These are phyloP conservation scores for Ormosia emarginata DNA, from an alignment of 306 rosid genomes.

Conservation along the genomic window DNA sequence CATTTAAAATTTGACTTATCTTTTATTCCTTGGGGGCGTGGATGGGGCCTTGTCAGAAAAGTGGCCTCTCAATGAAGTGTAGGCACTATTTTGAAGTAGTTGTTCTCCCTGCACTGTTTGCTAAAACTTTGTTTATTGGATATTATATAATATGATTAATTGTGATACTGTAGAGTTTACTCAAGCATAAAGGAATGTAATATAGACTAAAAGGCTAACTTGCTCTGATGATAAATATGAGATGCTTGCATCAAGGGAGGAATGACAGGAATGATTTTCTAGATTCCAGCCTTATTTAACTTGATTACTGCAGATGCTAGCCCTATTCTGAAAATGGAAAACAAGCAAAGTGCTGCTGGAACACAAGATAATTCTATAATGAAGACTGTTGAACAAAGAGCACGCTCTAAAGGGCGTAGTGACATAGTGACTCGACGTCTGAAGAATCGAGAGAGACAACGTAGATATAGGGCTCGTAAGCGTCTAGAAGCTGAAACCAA, in stretches of 20 bases:
- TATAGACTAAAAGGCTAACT: constrained; percentile 3
- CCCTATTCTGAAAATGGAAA: constrained; percentile 52
- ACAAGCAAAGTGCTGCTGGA: constrained; percentile 39
- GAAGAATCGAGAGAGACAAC: constrained; percentile 91
- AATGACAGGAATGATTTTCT: constrained; percentile 8
- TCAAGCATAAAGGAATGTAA: background rate
- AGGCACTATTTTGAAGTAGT: background rate
- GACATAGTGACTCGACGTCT: constrained; percentile 64
- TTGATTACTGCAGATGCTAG: constrained; percentile 46
- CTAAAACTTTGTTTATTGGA: background rate
- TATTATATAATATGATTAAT: background rate
- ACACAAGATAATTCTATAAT: constrained; percentile 45
- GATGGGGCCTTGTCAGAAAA: background rate
- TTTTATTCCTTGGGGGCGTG: background rate
- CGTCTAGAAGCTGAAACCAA: constrained; percentile 69
- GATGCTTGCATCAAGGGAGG: constrained; percentile 1
- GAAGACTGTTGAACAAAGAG: constrained; percentile 52
- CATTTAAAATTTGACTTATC: background rate
- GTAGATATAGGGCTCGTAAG: constrained; percentile 88
- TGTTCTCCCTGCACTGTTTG: background rate
- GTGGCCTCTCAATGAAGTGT: background rate
- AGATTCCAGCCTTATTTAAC: background rate
- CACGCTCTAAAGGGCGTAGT: constrained; percentile 35
- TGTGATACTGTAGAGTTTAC: background rate
- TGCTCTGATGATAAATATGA: constrained; percentile 10